Conservation (phyloP, 2,329 filamentous ascomycete species). For the Sordariomycetes sp. region DNA sequence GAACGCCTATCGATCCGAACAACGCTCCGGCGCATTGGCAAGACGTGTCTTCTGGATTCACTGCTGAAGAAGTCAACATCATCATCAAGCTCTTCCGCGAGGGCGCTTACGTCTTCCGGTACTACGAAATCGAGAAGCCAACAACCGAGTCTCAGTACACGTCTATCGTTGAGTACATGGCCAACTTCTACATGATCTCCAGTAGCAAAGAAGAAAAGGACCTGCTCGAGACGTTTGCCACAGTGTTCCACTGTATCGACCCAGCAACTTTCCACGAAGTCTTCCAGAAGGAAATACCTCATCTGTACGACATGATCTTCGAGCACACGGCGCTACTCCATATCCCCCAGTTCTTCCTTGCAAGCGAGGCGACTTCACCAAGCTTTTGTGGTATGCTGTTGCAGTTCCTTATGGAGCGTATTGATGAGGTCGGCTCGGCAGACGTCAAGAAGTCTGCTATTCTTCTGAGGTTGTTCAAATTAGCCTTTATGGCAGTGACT, state of each 20-base stretch:
- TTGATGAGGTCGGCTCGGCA: constrained; percentile 86
- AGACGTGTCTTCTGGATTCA: constrained; percentile 93
- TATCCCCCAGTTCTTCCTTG: constrained; percentile 94
- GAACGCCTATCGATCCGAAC: constrained; percentile 59
- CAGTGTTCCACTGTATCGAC: constrained; percentile 96
- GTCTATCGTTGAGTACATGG: constrained; percentile 84
- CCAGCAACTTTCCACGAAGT: constrained; percentile 98
- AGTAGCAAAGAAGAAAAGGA: constrained; percentile 97
- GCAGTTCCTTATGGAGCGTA: constrained; percentile 93
- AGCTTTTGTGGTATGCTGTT: constrained; percentile 98
- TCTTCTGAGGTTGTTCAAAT: constrained; percentile 85
- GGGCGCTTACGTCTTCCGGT: constrained; percentile 90
- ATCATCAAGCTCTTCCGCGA: constrained; percentile 97
- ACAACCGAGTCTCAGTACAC: constrained; percentile 63
- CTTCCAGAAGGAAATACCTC: constrained; percentile 93
- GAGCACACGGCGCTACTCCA: constrained; percentile 91
- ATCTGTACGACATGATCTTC: constrained; percentile 95
- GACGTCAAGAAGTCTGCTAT: constrained; percentile 92
- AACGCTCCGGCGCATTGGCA: constrained; percentile 86
- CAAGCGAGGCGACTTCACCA: constrained; percentile 95
- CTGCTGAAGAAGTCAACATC: constrained; percentile 91
- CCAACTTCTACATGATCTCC: constrained; percentile 89
- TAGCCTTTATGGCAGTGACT: constrained; percentile 98
- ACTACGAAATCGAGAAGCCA: constrained; percentile 85
- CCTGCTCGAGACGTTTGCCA: constrained; percentile 91